Evolutionary conservation across 108 stramenopile species (phyloP), one percentile per base, ranked within the genome.

Genomic region (Skeletonema tropicum): DNA sequence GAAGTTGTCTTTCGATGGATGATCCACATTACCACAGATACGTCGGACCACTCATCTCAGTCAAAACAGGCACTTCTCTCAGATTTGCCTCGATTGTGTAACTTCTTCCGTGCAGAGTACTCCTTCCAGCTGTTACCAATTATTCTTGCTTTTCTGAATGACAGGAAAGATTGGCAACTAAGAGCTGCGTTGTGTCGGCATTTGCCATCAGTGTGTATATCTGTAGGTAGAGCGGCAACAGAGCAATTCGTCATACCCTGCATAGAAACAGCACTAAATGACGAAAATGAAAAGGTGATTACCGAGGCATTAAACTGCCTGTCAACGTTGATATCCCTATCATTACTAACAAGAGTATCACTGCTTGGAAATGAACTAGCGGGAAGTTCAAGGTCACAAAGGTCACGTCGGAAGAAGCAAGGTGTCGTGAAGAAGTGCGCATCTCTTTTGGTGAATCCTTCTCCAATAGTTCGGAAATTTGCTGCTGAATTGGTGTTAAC

Each of bases 211-310:
- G 92, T 97, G 1, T 95, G 96, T 55, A 87, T 91, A 7, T 87
- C 95, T 66, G 89, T 97, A 30, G 98, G 98, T 10, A 68, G 92
- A 46, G 91, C 84, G 10, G 94, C 92, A n/a, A 95, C 96, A 9
- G 91, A 94, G 73, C 88, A 97, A 63, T 99, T 97, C 84, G 90
- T 98, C 58, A 70, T 98, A 8, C 98, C 98, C 30, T 97, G 96
- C 74, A 73, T 99, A 30, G 97, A 97, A 82, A 95, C 95, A 35
- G 94, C 89, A 2, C 88, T 98, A 9, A 90, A 87, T 35, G 99
- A 99, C 76, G 76, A 84, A 12, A 89, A 92, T 58, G 97, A 98
- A 68, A 67, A 77, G 21, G 99, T 98, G 30, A 80, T 97, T 11
- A 79, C 77, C 14, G 68, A 85, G 33, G 97, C 97, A 21, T 67